Base-by-base conservation (phyloP, 1,284 basidiomycete genomes). In the Papiliotrema flavescens region DNA sequence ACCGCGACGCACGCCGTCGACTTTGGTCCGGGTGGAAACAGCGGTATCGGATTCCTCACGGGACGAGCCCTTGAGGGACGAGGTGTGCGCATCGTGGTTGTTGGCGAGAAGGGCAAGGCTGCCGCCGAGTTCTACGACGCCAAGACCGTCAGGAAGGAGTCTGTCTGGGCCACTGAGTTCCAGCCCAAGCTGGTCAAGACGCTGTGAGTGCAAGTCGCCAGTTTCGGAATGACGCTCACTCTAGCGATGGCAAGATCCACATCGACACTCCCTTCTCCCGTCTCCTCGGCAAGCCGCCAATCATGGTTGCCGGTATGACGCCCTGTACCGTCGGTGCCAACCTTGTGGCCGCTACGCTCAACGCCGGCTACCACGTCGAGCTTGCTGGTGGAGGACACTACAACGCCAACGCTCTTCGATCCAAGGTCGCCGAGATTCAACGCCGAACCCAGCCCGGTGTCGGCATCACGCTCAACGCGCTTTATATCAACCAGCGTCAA, bases 261-360 rank as follows among this genome's bases (percentile, higher is more conserved):
- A 83, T 98, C 67, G 93, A 98, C 76, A 98, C 95, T 0, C 88
- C 92, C 6, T 95, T 96, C 82, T 96, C 94, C 52, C 89, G 95
- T 60, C 83, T 98, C 48, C 79, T 98, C 36, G 91, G 92, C 64
- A 97, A 97, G 79, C 85, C 95, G 1, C 95, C 95, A 19, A 87
- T 98, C 76, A 98, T 97, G 93, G 92, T 98, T 46, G 92, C 92
- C 47, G 96, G 95, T 62, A 98, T 98, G 96, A 96, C 93, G 0
- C 93, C 93, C 1, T 87, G 86, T 1, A 97, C 93, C 22, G 93
- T 97, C 60, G 87, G 92, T 70, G 87, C 87, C 49, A 90, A 90
- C 42, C 92, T 96, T 74, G 92, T 96, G 63, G 85, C 86, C 56
- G 93, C 95, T 7, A 84, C 95, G 37, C 85, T 97, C 64, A 85